phyloP scores from a whole-genome alignment of 371 early-diverging fungal genomes.

The Rhizopus stolonifer region DNA sequence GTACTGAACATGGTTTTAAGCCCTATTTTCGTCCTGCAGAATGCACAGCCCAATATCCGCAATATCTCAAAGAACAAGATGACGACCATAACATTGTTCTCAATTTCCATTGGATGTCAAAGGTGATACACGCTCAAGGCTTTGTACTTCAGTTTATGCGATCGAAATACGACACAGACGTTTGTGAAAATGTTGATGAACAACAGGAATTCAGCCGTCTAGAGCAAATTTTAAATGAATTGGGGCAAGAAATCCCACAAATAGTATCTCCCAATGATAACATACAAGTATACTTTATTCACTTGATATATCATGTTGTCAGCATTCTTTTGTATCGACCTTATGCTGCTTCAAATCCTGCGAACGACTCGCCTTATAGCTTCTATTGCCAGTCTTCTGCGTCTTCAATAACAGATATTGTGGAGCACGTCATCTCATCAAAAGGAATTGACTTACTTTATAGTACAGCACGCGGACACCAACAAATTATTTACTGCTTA shows the following conservation, averaged over 20 bases:
- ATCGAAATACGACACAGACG: conserved; percentile 12
- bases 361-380: conserved; percentile 5
- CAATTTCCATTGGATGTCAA: conserved; percentile 38
- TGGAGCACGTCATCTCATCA: conserved; percentile 19
- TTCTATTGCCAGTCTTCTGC: conserved; percentile 32
- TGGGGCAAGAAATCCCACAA: conserved; percentile 10
- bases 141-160: conserved; percentile 35
- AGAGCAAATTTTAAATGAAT: conserved; percentile 7
- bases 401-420: conserved; percentile 26
- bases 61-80: conserved; percentile 11
- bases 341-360: conserved; percentile 6
- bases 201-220: conserved; percentile 2
- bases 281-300: conserved; percentile 8
- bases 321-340: conserved; percentile 24
- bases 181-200: background rate
- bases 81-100: background rate
- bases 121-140: conserved; percentile 33
- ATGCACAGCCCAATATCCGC: conserved; percentile 31
- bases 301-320: conserved; percentile 22
- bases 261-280: background rate
- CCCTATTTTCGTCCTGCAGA: conserved; percentile 12
- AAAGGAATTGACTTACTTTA: conserved; percentile 25
- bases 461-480: conserved; percentile 29
- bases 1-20: conserved; percentile 31
- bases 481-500: conserved; percentile 41